A percentile compares a stretch with the other conserved stretches of the same genome.
Conservation (phyloP, 805 yeast genomes). For the Saccharomycopsis sp. region DNA sequence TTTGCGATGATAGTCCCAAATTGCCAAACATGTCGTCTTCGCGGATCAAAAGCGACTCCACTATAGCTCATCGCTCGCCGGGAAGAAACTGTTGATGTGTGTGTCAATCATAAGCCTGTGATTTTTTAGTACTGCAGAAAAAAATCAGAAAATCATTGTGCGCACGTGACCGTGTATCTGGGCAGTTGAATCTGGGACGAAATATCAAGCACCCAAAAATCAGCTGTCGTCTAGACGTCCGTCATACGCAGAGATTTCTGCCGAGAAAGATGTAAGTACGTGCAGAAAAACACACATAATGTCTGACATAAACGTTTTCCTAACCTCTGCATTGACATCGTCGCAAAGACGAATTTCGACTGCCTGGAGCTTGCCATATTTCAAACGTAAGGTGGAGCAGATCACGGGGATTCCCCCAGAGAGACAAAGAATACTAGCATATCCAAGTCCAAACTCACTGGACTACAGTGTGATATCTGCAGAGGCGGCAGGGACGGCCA, state of each 20-base stretch:
- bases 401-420: slow-evolving; percentile 69
- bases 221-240: too few relatives aligned
- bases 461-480: slow-evolving; percentile 27
- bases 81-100: neutral
- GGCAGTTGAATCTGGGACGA: too few relatives aligned
- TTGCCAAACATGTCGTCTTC: slow-evolving; percentile 1
- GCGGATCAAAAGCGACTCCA: too few relatives aligned
- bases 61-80: too few relatives aligned
- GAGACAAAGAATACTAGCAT: slow-evolving; percentile 45
- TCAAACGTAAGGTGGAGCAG: slow-evolving; percentile 51
- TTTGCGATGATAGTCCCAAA: neutral
- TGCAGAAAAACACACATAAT: too few relatives aligned
- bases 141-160: too few relatives aligned
- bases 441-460: slow-evolving; percentile 30
- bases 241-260: too few relatives aligned
- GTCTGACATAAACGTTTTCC: slow-evolving; percentile 43
- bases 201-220: too few relatives aligned
- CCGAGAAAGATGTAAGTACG: too few relatives aligned
- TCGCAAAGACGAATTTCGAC: slow-evolving; percentile 63
- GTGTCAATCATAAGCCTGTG: too few relatives aligned
- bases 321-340: slow-evolving; percentile 60
- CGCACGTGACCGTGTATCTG: too few relatives aligned
- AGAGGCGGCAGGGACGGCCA: neutral
- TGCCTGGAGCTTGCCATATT: slow-evolving; percentile 49
- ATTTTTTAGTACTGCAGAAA: too few relatives aligned